These are phyloP conservation scores for Sicyos baderoa DNA, from an alignment of 306 rosid genomes.

Conservation along the genomic window DNA sequence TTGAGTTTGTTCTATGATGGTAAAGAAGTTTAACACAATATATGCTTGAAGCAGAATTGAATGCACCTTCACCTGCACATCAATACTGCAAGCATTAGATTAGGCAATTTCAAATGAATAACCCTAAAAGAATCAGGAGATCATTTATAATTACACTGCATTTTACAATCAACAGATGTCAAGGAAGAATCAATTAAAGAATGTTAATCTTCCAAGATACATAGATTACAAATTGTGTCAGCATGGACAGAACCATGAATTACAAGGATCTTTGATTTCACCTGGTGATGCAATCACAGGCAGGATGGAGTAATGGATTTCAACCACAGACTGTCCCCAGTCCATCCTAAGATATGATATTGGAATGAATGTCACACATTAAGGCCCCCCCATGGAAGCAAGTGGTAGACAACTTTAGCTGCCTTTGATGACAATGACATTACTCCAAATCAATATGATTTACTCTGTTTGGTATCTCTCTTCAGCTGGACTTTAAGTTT, in stretches of 20 bases:
- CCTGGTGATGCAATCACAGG: constrained; percentile 30
- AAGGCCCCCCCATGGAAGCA: constrained; percentile 20
- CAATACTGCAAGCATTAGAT: neutral
- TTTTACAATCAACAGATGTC: constrained; percentile 43
- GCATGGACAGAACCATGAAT: no score
- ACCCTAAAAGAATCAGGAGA: constrained; percentile 31
- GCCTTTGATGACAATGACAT: constrained; percentile 27
- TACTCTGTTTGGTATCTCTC: constrained; percentile 74
- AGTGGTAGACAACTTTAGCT: constrained; percentile 29
- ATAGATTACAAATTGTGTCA: constrained; percentile 22
- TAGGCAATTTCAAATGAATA: constrained; percentile 5
- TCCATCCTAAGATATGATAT: constrained; percentile 27
- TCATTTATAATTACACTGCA: constrained; percentile 35
- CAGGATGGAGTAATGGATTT: constrained; percentile 26
- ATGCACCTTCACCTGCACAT: neutral
- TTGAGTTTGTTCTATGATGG: no score
- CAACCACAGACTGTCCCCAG: constrained; percentile 20
- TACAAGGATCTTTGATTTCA: constrained; percentile 30
- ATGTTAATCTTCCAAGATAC: constrained; percentile 61
- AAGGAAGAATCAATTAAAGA: constrained; percentile 80
- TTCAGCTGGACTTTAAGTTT: constrained; percentile 96
- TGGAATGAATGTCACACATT: constrained; percentile 30
- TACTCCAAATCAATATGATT: constrained; percentile 44
- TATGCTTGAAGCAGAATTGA: neutral
- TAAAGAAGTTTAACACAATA: neutral